phyloP scores from a whole-genome alignment of 1,284 basidiomycete genomes.

The Pulchroboletus neoregius region DNA sequence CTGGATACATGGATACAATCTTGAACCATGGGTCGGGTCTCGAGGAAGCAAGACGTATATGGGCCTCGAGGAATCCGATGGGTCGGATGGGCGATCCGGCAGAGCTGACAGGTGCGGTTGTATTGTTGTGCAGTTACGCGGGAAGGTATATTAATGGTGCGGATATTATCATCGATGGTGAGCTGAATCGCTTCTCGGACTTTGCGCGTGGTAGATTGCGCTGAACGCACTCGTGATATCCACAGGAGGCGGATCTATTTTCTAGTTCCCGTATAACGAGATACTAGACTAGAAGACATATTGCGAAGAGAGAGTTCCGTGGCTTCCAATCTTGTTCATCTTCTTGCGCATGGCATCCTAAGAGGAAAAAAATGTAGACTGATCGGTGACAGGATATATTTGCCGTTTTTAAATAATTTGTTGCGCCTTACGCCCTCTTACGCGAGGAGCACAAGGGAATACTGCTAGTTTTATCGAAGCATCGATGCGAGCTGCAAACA shows the following conservation, averaged over 20 bases:
- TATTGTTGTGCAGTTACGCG: constrained; percentile 40
- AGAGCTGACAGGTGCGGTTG: constrained; percentile 39
- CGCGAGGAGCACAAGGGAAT: not conserved
- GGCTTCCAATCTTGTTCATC: not conserved
- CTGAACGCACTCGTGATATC: not conserved
- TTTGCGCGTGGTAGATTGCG: not conserved
- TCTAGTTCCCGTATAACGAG: constrained; percentile 8
- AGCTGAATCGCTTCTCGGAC: constrained; percentile 3
- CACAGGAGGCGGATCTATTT: constrained; percentile 26
- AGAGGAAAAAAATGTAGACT: not conserved
- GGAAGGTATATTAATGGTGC: constrained; percentile 44
- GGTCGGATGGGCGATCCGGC: constrained; percentile 40
- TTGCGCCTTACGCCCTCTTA: too few species aligned
- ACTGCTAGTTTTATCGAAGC: too few species aligned
- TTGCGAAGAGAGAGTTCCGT: not conserved
- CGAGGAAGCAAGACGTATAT: constrained; percentile 31
- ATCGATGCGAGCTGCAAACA: constrained; percentile 1
- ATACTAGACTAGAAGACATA: not conserved
- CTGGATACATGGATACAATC: constrained; percentile 45
- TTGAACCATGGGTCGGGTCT: constrained; percentile 37
- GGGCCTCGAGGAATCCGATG: constrained; percentile 40
- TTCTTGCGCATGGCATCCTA: not conserved
- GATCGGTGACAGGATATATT: too few species aligned
- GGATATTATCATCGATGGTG: constrained; percentile 42
- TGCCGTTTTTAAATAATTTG: not conserved